Evolutionary conservation across 371 early-diverging fungal genomes (phyloP).

Genomic region (Mucor velutinosus): DNA sequence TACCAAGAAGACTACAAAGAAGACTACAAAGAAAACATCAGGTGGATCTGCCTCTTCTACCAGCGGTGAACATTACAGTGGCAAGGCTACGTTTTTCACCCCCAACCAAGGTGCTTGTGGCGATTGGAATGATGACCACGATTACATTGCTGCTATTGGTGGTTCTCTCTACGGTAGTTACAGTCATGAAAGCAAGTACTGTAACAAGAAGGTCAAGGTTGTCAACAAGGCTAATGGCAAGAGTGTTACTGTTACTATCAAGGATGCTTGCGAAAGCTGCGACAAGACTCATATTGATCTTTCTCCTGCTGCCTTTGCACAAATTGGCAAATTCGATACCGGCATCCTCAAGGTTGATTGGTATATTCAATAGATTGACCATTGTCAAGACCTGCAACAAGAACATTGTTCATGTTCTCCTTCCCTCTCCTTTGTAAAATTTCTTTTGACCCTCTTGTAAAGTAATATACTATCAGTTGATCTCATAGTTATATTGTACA

Average conservation of each 20-base stretch:
- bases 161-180: slow-evolving; percentile 35
- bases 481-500: slow-evolving; percentile 10
- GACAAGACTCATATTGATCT: slow-evolving; percentile 35
- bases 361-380: slow-evolving; percentile 14
- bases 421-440: not conserved
- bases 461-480: slow-evolving; percentile 15
- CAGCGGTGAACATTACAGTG: slow-evolving; percentile 14
- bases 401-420: not conserved
- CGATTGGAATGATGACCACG: slow-evolving; percentile 28
- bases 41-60: slow-evolving; percentile 5
- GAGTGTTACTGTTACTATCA: slow-evolving; percentile 33
- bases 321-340: slow-evolving; percentile 30
- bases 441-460: slow-evolving; percentile 7
- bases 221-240: slow-evolving; percentile 35
- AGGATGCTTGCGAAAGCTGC: slow-evolving; percentile 39
- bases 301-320: slow-evolving; percentile 39
- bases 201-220: slow-evolving; percentile 35
- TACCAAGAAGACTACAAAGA: slow-evolving; percentile 22
- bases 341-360: slow-evolving; percentile 43
- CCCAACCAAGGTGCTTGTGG: slow-evolving; percentile 49
- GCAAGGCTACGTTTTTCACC: slow-evolving; percentile 40
- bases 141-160: slow-evolving; percentile 39
- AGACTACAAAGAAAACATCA: slow-evolving; percentile 18
- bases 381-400: not conserved
- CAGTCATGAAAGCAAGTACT: slow-evolving; percentile 33